Percentiles rank a stretch among this genome's conserved stretches.
These are phyloP conservation scores for Penicillium corylophilum DNA, from an alignment of 2,329 filamentous ascomycete genomes.

Conservation along the genomic window DNA sequence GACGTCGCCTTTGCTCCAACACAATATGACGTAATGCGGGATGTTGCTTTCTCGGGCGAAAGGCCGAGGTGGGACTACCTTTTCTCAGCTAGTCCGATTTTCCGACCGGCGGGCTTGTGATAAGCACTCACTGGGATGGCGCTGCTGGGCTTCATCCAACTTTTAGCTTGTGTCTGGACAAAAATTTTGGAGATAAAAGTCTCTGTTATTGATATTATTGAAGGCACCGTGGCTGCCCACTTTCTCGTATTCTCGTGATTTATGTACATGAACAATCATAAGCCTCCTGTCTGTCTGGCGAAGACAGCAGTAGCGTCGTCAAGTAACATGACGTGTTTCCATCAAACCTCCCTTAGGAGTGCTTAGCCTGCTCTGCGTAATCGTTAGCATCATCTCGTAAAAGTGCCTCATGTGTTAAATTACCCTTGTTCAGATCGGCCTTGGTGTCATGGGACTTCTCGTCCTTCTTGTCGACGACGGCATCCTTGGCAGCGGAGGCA, in stretches of 20 bases:
- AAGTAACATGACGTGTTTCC: background rate
- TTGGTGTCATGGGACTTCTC: conserved; percentile 51
- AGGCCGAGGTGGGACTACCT: too few relatives aligned
- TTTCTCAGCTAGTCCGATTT: too few relatives aligned
- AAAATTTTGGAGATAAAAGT: too few relatives aligned
- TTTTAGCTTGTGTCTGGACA: too few relatives aligned
- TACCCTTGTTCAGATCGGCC: conserved; percentile 26
- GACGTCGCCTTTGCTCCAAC: too few relatives aligned
- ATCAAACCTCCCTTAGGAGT: background rate
- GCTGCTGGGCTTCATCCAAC: too few relatives aligned
- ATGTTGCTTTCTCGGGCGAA: too few relatives aligned
- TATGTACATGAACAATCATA: background rate
- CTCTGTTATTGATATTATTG: too few relatives aligned
- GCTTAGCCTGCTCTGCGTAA: background rate
- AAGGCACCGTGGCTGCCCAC: too few relatives aligned
- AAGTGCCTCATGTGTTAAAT: background rate
- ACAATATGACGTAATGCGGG: too few relatives aligned
- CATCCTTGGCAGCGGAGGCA: conserved; percentile 53
- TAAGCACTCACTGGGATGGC: too few relatives aligned
- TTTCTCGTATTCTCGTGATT: background rate
- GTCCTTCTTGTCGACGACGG: conserved; percentile 54
- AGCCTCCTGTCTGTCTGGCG: background rate
- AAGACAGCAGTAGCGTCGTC: background rate
- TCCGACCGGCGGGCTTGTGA: too few relatives aligned
- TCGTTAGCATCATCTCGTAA: background rate